Base-by-base conservation (phyloP, 805 yeast genomes). In the Cyberlindnera americana region DNA sequence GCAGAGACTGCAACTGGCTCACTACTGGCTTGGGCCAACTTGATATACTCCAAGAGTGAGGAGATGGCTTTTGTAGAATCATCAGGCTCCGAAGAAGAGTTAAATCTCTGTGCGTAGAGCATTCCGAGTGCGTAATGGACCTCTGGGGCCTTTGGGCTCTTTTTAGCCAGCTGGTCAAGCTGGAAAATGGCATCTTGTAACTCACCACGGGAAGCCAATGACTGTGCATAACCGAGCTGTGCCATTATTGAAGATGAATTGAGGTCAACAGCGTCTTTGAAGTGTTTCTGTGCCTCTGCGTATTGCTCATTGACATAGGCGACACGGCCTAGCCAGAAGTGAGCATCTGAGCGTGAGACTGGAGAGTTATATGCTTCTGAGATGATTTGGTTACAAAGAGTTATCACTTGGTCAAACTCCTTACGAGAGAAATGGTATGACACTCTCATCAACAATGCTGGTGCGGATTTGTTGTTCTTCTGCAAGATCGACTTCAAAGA, bases 311-410 rank as follows among this genome's bases (percentile, higher is more conserved):
- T 59, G 6, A 69, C 70, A 50, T 81, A 90, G 35, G 76, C 69
- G 14, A 84, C 81, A 59, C 98, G 75, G 4, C 88, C 99, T 40
- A 81, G 69, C 98, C 97, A 93, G 52, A 85, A 85, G 35, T 73
- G 61, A 2, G 87, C 79, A 47, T 83, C 90, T 23, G 84, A 73
- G 17, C 67, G 54, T 3, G 80, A 58, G 18, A 63, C 60, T 4
- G 69, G 42, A 0, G 78, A 63, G 17, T 63, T 53, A 17, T 60
- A 63, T 0, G 70, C 52, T 19, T 57, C 50, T 11, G 70, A 57
- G 13, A 76, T 60, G 5, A 81, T 75, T 30, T 72, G 69, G 21
- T 68, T 62, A 40, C 82, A 70, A 15, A 87, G 69, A 35, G 72
- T 72, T 43, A 78, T 69, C 6, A 83, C 87, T 4, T 69, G 53